Base-by-base conservation (phyloP, 768 basidiomycete species). In the Boletus insuetus region DNA sequence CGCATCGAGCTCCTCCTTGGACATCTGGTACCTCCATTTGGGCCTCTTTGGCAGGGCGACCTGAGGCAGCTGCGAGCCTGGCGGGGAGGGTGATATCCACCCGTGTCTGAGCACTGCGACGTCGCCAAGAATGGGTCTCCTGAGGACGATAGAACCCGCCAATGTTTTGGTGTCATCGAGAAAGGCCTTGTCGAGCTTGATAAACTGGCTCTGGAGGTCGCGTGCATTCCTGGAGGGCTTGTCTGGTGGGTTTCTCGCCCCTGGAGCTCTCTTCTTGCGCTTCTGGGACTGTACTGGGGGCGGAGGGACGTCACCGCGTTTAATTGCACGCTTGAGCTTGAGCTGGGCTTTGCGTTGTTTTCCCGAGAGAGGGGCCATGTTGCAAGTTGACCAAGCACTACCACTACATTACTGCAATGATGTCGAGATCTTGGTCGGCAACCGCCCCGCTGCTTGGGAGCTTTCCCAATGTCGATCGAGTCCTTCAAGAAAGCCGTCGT, bases 21-120 rank as follows among this genome's bases (percentile, higher is more conserved):
- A 79, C 85, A 89, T 89, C 22, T 89, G 86, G 67, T 84, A 91
- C 19, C 82, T 76, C 91, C 94, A 97, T 69, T 87, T 93, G 4
- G 95, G 94, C 54, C 95, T 69, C 58, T 73, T 81, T 17, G 91
- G 91, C 63, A 65, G 34, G 20, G 32, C 29, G 20, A 65, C 58
- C 13, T 53, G 55, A 48, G 47, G 31, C 8, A 40, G 43, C 42
- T 48, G 39, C 40, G 56, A 20, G 35, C 31, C 41, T 34, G 42
- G 26, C 1, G 31, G 53, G 26, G 38, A 46, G 14, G 57, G 54
- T 1, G 44, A 35, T 34, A 55, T 24, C 58, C 55, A 56, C 20
- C 49, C 60, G 16, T 54, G 46, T 34, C 49, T 62, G 54, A 79
- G 75, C 46, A 82, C 61, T 4, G 77, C 72, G 10, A 64, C 65